A percentile compares a stretch with the other conserved stretches of the same genome.
Evolutionary conservation across 1,284 basidiomycete species (phyloP).

Genomic region (Termitomyces sp.): DNA sequence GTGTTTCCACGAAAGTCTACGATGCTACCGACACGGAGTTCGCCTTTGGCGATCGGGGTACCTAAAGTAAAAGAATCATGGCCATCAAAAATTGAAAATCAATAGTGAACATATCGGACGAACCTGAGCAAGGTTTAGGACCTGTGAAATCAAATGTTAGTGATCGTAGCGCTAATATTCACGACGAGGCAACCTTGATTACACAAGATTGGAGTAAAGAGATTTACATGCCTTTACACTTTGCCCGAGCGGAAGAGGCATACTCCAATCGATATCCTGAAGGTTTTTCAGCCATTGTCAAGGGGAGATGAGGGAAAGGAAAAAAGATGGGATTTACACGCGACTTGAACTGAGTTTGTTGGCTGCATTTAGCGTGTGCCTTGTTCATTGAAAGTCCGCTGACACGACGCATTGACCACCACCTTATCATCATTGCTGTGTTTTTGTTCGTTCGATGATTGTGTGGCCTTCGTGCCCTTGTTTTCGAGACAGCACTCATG

Average conservation of each 20-base stretch:
- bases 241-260: slow-evolving; percentile 59
- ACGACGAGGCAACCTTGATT: slow-evolving; percentile 8
- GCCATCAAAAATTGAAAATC: slow-evolving; percentile 12
- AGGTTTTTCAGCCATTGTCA: slow-evolving; percentile 51
- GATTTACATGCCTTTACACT: slow-evolving; percentile 71
- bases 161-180: slow-evolving; percentile 8
- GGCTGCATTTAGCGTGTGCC: slow-evolving; percentile 14
- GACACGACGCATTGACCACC: slow-evolving; percentile 29
- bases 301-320: slow-evolving; percentile 13
- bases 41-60: slow-evolving; percentile 68
- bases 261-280: slow-evolving; percentile 78
- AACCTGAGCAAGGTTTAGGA: slow-evolving; percentile 73
- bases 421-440: slow-evolving; percentile 6
- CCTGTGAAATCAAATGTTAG: slow-evolving; percentile 40
- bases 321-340: slow-evolving; percentile 22
- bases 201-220: not conserved
- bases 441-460: not conserved
- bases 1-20: slow-evolving; percentile 74
- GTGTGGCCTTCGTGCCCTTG: too few relatives aligned
- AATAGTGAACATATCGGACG: slow-evolving; percentile 10
- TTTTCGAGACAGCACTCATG: not conserved
- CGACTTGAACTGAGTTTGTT: slow-evolving; percentile 23
- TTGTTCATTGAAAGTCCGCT: slow-evolving; percentile 31
- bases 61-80: slow-evolving; percentile 35
- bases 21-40: slow-evolving; percentile 69